These are phyloP conservation scores for Lodderomyces theae DNA, from an alignment of 1,139 yeast species.

Conservation along the genomic window DNA sequence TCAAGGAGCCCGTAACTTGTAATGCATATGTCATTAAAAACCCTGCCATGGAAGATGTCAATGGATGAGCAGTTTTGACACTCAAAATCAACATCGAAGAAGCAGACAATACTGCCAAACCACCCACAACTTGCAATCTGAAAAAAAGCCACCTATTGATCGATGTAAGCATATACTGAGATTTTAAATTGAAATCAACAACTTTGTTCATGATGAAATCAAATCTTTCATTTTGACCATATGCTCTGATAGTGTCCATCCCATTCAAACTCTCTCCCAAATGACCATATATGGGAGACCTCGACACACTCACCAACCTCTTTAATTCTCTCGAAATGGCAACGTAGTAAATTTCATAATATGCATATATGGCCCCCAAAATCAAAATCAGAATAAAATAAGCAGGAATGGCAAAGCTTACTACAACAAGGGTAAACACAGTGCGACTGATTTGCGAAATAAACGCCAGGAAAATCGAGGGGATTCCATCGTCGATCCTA, in stretches of 20 bases:
- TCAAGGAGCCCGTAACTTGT: conserved; percentile 26
- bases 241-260: conserved; percentile 59
- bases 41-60: conserved; percentile 32
- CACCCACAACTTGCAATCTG: conserved; percentile 30
- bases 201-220: conserved; percentile 53
- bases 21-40: conserved; percentile 36
- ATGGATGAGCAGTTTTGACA: conserved; percentile 18
- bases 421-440: conserved; percentile 47
- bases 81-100: conserved; percentile 24
- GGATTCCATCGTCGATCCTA: conserved; percentile 24
- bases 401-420: conserved; percentile 28
- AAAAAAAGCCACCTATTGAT: conserved; percentile 34
- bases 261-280: conserved; percentile 63
- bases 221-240: conserved; percentile 51
- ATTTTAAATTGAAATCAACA: conserved; percentile 61
- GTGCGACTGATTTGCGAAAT: conserved; percentile 43
- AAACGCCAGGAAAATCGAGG: conserved; percentile 29
- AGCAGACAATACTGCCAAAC: conserved; percentile 26
- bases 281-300: conserved; percentile 63
- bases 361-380: conserved; percentile 26
- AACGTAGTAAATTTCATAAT: conserved; percentile 27
- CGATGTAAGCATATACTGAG: conserved; percentile 50
- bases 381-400: conserved; percentile 21
- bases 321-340: conserved; percentile 34
- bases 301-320: conserved; percentile 27